Conservation (phyloP, 2,329 filamentous ascomycete species). For the Verticillium alfalfae region DNA sequence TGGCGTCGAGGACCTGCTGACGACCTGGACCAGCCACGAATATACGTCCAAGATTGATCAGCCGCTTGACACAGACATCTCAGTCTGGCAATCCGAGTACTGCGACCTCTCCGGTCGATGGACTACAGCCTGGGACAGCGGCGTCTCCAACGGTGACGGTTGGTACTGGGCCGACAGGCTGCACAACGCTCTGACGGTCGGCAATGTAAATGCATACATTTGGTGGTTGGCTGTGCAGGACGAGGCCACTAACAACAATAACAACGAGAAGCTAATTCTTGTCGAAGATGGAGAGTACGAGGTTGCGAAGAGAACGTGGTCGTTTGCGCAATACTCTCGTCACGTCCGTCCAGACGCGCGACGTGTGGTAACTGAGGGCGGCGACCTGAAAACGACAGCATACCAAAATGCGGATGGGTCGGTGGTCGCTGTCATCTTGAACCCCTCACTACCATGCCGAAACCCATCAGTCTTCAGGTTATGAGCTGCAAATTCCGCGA, state of each 20-base stretch:
- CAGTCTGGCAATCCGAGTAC: slow-evolving; percentile 48
- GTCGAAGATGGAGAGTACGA: slow-evolving; percentile 24
- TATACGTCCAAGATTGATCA: slow-evolving; percentile 29
- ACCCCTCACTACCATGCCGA: not conserved
- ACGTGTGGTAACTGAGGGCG: slow-evolving; percentile 21
- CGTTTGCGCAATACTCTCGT: slow-evolving; percentile 30
- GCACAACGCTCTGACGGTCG: slow-evolving; percentile 1
- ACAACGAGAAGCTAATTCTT: slow-evolving; percentile 18
- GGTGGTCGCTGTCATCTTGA: not conserved
- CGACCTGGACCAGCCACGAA: slow-evolving; percentile 28
- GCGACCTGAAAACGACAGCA: slow-evolving; percentile 23
- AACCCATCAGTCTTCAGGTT: not conserved
- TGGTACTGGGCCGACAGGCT: slow-evolving; percentile 1
- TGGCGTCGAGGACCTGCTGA: slow-evolving; percentile 22
- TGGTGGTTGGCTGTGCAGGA: slow-evolving; percentile 3
- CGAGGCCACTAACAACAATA: slow-evolving; percentile 3
- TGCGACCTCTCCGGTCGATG: slow-evolving; percentile 38
- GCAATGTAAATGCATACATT: slow-evolving; percentile 2
- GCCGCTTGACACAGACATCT: slow-evolving; percentile 30
- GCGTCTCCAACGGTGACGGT: slow-evolving; percentile 19
- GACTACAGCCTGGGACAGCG: slow-evolving; percentile 38
- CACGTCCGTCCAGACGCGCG: slow-evolving; percentile 29
- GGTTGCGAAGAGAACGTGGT: slow-evolving; percentile 26
- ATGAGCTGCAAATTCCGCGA: not conserved
- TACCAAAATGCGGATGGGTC: slow-evolving; percentile 28